Evolutionary conservation across 805 yeast species (phyloP), one percentile per base, ranked within the genome.

Genomic region (Metschnikowia lachancei): DNA sequence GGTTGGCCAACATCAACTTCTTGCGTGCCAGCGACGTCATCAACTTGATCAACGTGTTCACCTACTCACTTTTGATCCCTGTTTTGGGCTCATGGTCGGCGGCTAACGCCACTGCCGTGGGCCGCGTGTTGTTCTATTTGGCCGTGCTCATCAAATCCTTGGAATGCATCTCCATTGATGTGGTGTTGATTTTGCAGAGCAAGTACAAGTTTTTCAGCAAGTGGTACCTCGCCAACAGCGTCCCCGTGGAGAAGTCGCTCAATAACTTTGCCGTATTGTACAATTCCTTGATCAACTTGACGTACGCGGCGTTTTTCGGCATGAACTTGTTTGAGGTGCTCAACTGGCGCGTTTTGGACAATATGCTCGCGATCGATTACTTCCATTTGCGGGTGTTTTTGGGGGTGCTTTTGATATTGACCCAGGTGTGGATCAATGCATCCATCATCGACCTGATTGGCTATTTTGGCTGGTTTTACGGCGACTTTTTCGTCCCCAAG

Each of bases 381-480:
- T 63, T 76, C 52, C 70, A 67, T 38, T 72, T 82, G 50, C 64
- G 85, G 46, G 53, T 77, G n/a, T 82, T 84, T 44, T 57, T 83
- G 39, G 92, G 92, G 10, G 50, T 66, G 1, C 61, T 80, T 48
- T 68, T 85, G 30, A 68, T 83, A 13, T 54, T 74, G 7, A 69
- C 87, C 24, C 95, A 87, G 56, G 60, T 76, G 14, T 81, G 88
- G 85, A 83, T 88, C 30, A 81, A 85, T 54, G 56, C 73, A 19
- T 85, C 88, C 26, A 85, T 86, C 31, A 75, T 81, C 52, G 78
- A 79, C 36, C 81, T 86, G 41, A 80, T 87, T 53, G 92, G 92
- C 2, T 85, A 84, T 50, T 85, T 83, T 64, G 94, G 95, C n/a
- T 87, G 94, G 94, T 87, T 86, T 58, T 87, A 83, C 62, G 95